Evolutionary conservation across 2,329 filamentous ascomycete genomes (phyloP), one percentile per base, ranked within the genome.

Genomic region (Lachnellula suecica): DNA sequence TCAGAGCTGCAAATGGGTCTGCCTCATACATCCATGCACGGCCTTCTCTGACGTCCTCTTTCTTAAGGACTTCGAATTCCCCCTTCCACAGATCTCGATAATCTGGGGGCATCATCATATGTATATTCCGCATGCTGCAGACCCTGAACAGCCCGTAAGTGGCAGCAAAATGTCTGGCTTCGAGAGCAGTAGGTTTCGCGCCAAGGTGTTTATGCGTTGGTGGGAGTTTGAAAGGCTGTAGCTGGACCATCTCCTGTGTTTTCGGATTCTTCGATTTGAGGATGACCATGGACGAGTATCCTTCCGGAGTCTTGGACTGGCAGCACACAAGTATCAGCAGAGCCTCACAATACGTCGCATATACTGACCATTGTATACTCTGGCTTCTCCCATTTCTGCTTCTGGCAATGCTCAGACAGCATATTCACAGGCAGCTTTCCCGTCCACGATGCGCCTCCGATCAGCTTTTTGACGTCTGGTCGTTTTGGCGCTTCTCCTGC

Each of bases 371-470:
- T 90, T 59, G 87, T 88, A 70, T 96, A 99, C 58, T 96, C 92
- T 2, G 93, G 93, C 68, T 87, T 93, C 60, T 91, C 89, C 94
- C 94, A 99, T 68, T 90, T 91, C 70, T 96, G 89, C 71, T 93
- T 95, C 73, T 96, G 91, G 65, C 92, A 97, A 72, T 96, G 89
- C 76, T 97, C 94, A 31, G 89, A 90, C 58, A 97, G 82, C 64
- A 97, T 79, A 68, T 96, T 97, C 59, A 97, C 89, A 1, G 94
- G 94, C 27, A 99, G 76, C 70, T 99, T 99, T 37, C 94, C 94
- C 0, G 94, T 99, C 94, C 94, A 99, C 62, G 91, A 97, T 53
- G 91, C 84, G 44, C 94, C 94, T 38, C 91, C 94, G 66, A 99
- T 96, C 59, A 99, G 76, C 62, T 95, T 90, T 70, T 87, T 87